Conservation (phyloP, 2,329 filamentous ascomycete genomes). For the Chaetomium globosum region DNA sequence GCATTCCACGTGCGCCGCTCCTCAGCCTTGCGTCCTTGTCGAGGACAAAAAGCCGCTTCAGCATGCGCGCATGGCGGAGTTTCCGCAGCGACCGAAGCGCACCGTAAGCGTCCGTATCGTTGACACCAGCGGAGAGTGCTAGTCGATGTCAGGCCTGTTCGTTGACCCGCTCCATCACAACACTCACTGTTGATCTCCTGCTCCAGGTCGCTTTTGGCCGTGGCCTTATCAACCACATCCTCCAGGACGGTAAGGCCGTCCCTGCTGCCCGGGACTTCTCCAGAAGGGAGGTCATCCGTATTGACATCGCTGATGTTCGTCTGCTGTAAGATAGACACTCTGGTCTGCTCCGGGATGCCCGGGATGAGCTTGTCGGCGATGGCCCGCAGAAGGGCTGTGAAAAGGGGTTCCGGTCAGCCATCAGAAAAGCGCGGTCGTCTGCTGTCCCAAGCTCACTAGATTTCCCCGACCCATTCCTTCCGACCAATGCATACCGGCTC, state of each 20-base stretch:
- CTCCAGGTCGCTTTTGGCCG: constrained; percentile 58
- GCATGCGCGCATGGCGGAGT: constrained; percentile 64
- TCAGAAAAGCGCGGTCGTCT: neutral
- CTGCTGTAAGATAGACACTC: constrained; percentile 71
- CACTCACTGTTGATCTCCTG: constrained; percentile 61
- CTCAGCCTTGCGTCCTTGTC: constrained; percentile 74
- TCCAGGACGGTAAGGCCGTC: constrained; percentile 58
- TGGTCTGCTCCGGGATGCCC: constrained; percentile 67
- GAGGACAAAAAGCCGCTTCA: constrained; percentile 65
- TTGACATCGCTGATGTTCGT: constrained; percentile 51
- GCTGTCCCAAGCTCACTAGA: constrained; percentile 59
- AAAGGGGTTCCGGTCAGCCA: too few relatives aligned
- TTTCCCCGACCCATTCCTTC: constrained; percentile 81
- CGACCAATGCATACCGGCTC: constrained; percentile 74
- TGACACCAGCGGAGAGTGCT: constrained; percentile 63
- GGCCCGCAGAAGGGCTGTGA: constrained; percentile 67
- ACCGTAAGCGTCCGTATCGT: constrained; percentile 58
- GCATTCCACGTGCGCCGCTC: constrained; percentile 73
- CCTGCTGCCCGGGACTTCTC: neutral
- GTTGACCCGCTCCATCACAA: neutral
- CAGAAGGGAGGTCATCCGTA: constrained; percentile 35
- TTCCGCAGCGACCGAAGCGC: constrained; percentile 63
- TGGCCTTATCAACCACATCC: constrained; percentile 66
- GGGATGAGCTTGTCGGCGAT: constrained; percentile 79
- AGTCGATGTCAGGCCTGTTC: constrained; percentile 3